A percentile compares a stretch with the other conserved stretches of the same genome.
Evolutionary conservation across 495 filamentous ascomycete species (phyloP).

Genomic region (Sphaerosporella brunnea): DNA sequence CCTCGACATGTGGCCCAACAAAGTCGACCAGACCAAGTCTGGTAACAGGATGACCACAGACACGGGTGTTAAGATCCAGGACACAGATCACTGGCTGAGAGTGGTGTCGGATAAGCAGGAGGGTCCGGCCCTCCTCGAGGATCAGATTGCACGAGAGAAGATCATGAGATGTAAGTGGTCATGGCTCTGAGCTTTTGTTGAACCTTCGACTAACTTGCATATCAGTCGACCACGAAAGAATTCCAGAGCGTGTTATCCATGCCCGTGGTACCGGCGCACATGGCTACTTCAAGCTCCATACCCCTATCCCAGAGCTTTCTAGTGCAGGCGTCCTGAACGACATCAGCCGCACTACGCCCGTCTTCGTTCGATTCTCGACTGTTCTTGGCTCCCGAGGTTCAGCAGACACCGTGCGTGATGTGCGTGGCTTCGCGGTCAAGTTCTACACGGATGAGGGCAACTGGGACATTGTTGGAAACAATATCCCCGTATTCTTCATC

Average conservation of each 20-base stretch:
- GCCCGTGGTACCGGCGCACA: slow-evolving; percentile 72
- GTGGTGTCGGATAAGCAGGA: slow-evolving; percentile 37
- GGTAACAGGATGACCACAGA: slow-evolving; percentile 47
- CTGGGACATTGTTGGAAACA: slow-evolving; percentile 55
- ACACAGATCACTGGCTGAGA: slow-evolving; percentile 65
- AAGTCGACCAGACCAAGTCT: slow-evolving; percentile 8
- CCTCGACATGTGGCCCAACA: slow-evolving; percentile 24
- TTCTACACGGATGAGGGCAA: slow-evolving; percentile 46
- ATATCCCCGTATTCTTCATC: slow-evolving; percentile 59
- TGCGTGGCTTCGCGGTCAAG: slow-evolving; percentile 66
- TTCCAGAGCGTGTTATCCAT: slow-evolving; percentile 78
- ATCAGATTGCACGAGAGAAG: slow-evolving; percentile 62
- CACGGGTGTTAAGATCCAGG: slow-evolving; percentile 54
- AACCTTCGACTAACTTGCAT: not conserved
- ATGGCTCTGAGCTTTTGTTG: not conserved
- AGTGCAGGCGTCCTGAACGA: slow-evolving; percentile 60
- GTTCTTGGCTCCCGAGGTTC: slow-evolving; percentile 61
- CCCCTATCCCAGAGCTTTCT: slow-evolving; percentile 44
- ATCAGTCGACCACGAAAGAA: slow-evolving; percentile 67
- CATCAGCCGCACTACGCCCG: slow-evolving; percentile 57
- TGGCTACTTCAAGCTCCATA: slow-evolving; percentile 57
- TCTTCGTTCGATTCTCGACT: slow-evolving; percentile 70
- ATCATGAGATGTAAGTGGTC: slow-evolving; percentile 28
- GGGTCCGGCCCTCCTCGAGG: slow-evolving; percentile 67
- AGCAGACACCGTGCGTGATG: slow-evolving; percentile 66